phyloP scores from a whole-genome alignment of 2,329 filamentous ascomycete species.

The Alternaria hordeiaustralica region DNA sequence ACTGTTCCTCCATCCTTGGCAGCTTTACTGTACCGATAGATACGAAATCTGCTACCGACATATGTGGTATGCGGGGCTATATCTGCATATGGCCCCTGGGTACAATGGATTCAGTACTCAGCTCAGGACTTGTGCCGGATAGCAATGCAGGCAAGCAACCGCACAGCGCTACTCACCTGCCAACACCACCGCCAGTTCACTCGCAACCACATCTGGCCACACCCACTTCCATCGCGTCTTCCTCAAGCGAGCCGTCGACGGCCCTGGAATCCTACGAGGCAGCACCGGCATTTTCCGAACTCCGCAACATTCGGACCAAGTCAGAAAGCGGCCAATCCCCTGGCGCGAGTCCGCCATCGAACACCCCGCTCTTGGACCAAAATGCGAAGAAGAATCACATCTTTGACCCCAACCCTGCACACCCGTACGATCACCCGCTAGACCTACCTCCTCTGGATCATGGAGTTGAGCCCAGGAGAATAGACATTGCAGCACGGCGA shows the following conservation, averaged over 20 bases:
- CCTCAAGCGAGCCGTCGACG: slow-evolving; percentile 1
- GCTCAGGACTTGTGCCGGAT: slow-evolving; percentile 34
- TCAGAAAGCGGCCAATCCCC: not conserved
- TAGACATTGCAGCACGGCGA: slow-evolving; percentile 29
- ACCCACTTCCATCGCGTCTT: not conserved
- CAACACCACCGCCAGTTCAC: not conserved
- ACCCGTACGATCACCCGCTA: slow-evolving; percentile 26
- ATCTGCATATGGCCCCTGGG: slow-evolving; percentile 35
- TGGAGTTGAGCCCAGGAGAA: slow-evolving; percentile 14
- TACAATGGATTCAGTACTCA: slow-evolving; percentile 35
- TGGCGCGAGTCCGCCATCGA: not conserved
- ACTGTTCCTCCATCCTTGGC: slow-evolving; percentile 30
- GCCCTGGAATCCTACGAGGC: slow-evolving; percentile 4
- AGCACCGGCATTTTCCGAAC: slow-evolving; percentile 7
- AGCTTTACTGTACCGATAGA: slow-evolving; percentile 35
- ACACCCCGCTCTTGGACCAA: not conserved
- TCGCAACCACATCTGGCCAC: not conserved
- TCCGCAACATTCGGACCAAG: not conserved
- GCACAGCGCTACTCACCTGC: not conserved
- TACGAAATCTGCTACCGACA: slow-evolving; percentile 29
- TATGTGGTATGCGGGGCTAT: slow-evolving; percentile 39
- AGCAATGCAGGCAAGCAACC: slow-evolving; percentile 13
- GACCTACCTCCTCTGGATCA: slow-evolving; percentile 10
- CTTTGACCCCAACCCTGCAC: slow-evolving; percentile 27
- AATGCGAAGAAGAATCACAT: slow-evolving; percentile 18